Evolutionary conservation across 202 grass and related monocot genomes (phyloP).

Genomic region (Panicum virgatum): DNA sequence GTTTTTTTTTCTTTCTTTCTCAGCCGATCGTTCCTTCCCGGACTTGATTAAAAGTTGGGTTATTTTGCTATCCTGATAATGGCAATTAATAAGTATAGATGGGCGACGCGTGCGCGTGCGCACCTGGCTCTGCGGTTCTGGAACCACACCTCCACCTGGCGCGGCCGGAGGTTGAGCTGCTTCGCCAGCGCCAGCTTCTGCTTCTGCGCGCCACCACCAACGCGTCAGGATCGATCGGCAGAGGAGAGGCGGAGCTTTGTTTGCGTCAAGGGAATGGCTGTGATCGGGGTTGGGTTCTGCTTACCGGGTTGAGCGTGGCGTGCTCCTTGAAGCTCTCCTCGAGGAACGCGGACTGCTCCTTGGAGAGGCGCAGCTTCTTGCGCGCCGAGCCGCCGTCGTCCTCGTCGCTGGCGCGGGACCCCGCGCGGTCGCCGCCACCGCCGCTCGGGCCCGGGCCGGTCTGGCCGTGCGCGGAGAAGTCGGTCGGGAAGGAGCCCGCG

Average conservation of each 20-base stretch:
- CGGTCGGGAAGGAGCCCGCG: slow-evolving; percentile 70
- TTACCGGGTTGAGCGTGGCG: slow-evolving; percentile 96
- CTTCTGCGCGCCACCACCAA: slow-evolving; percentile 48
- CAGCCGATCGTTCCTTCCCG: no score
- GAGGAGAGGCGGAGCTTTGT: no score
- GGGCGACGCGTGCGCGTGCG: background rate
- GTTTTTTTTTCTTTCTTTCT: background rate
- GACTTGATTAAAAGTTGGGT: background rate
- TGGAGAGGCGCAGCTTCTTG: slow-evolving; percentile 96
- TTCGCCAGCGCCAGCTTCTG: slow-evolving; percentile 91
- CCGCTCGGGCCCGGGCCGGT: background rate
- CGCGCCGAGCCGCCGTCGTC: slow-evolving; percentile 74
- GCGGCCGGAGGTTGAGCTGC: slow-evolving; percentile 82
- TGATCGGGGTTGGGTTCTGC: background rate
- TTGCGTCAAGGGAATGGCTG: no score
- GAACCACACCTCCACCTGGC: slow-evolving; percentile 98
- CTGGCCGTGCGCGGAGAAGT: slow-evolving; percentile 47
- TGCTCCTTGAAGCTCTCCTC: slow-evolving; percentile 99
- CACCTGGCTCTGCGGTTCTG: slow-evolving; percentile 97
- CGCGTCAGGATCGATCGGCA: no score
- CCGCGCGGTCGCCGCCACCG: slow-evolving; percentile 40
- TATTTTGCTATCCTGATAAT: background rate
- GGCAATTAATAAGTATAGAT: background rate
- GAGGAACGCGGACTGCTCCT: slow-evolving; percentile 93
- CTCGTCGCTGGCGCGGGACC: slow-evolving; percentile 78